phyloP scores from a whole-genome alignment of 2,329 filamentous ascomycete genomes.

The Diaporthe helianthi region DNA sequence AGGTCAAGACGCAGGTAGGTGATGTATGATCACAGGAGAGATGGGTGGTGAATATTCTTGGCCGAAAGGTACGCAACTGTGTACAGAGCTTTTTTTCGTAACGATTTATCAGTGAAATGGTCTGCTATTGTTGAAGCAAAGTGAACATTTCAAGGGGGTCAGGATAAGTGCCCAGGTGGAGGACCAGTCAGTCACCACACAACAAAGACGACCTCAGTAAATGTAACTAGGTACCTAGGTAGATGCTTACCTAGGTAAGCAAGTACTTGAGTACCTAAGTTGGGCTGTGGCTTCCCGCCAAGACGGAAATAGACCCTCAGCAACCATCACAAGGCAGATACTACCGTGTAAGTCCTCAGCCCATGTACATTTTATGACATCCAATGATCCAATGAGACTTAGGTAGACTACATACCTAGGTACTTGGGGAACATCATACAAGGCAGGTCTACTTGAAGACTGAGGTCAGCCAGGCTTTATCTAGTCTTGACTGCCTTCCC shows the following conservation, averaged over 20 bases:
- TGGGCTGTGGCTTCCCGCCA: not conserved
- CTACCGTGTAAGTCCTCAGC: not conserved
- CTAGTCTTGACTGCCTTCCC: not conserved
- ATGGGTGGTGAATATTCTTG: not conserved
- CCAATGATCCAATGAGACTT: not conserved
- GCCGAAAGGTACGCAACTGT: too few species aligned
- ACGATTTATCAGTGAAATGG: too few species aligned
- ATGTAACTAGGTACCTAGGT: too few species aligned
- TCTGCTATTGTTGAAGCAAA: too few species aligned
- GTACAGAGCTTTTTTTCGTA: too few species aligned
- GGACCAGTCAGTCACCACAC: not conserved
- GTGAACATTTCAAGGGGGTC: too few species aligned
- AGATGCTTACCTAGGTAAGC: not conserved
- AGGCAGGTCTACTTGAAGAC: not conserved
- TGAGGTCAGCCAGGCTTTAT: not conserved
- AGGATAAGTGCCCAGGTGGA: not conserved
- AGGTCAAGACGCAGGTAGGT: too few species aligned
- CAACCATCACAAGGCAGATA: not conserved
- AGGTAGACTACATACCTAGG: not conserved
- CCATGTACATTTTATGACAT: not conserved
- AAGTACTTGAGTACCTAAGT: too few species aligned
- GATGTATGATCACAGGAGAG: not conserved
- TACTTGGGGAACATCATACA: not conserved
- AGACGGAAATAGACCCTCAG: not conserved
- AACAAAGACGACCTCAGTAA: too few species aligned